Evolutionary conservation across 805 yeast species (phyloP).

Genomic region (Hemisphaericaspora nanyangensis): DNA sequence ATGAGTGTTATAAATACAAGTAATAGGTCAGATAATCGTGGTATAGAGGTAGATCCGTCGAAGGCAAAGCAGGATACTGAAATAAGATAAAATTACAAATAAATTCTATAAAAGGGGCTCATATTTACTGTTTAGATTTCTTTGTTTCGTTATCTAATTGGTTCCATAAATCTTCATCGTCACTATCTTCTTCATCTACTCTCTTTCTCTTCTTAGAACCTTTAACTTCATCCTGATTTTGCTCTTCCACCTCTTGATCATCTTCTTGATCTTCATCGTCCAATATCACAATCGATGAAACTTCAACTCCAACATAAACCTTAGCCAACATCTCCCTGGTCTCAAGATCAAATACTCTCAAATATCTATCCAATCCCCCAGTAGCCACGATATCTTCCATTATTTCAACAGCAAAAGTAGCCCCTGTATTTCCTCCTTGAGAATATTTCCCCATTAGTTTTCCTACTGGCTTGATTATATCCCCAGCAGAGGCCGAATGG

Average conservation of each 20-base stretch:
- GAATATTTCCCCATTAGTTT: slow-evolving; percentile 60
- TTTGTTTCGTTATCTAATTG: slow-evolving; percentile 31
- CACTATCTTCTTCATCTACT: slow-evolving; percentile 19
- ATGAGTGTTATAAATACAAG: slow-evolving; percentile 60
- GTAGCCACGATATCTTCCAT: slow-evolving; percentile 46
- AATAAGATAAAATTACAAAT: background rate
- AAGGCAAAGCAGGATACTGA: too few relatives aligned
- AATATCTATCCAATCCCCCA: slow-evolving; percentile 86
- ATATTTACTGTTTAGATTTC: slow-evolving; percentile 28
- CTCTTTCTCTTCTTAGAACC: slow-evolving; percentile 19
- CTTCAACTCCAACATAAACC: slow-evolving; percentile 72
- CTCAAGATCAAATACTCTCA: slow-evolving; percentile 66
- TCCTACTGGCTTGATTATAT: slow-evolving; percentile 45
- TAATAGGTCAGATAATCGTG: slow-evolving; percentile 21
- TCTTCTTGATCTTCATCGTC: slow-evolving; percentile 43
- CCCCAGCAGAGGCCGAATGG: slow-evolving; percentile 43
- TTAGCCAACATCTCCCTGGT: slow-evolving; percentile 62
- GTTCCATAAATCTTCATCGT: slow-evolving; percentile 36
- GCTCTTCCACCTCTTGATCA: slow-evolving; percentile 21
- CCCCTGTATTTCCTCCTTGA: slow-evolving; percentile 53
- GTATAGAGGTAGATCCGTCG: slow-evolving; percentile 11
- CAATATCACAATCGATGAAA: slow-evolving; percentile 48
- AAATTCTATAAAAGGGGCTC: background rate
- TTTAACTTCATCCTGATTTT: slow-evolving; percentile 4
- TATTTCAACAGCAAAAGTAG: slow-evolving; percentile 65